phyloP scores from a whole-genome alignment of 2,329 filamentous ascomycete species.

The Clarireedia sp. region DNA sequence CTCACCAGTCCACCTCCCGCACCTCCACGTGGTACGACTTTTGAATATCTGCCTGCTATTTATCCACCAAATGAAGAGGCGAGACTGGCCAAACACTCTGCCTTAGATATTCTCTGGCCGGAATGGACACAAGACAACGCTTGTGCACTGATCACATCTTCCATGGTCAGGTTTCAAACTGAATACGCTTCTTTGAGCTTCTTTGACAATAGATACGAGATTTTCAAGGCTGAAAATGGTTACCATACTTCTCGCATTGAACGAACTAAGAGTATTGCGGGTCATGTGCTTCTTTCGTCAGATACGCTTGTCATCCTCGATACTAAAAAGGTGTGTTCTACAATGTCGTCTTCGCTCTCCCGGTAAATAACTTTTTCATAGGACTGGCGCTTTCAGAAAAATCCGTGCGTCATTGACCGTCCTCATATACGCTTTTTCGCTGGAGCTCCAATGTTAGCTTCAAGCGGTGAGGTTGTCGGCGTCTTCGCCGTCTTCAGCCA shows the following conservation, averaged over 20 bases:
- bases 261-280: constrained; percentile 29
- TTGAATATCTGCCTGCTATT: constrained; percentile 26
- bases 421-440: constrained; percentile 32
- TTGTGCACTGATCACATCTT: constrained; percentile 17
- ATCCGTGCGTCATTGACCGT: constrained; percentile 25
- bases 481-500: constrained; percentile 28
- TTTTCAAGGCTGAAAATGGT: constrained; percentile 28
- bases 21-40: constrained; percentile 21
- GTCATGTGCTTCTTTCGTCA: constrained; percentile 30
- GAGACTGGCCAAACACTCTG: constrained; percentile 18
- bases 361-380: constrained; percentile 13
- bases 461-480: constrained; percentile 26
- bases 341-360: background rate
- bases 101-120: constrained; percentile 22
- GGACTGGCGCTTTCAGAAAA: constrained; percentile 32
- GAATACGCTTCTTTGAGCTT: constrained; percentile 29
- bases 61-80: constrained; percentile 24
- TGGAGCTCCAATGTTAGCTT: constrained; percentile 30
- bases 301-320: constrained; percentile 31
- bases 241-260: constrained; percentile 23
- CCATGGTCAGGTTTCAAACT: constrained; percentile 25
- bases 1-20: constrained; percentile 30
- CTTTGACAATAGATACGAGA: constrained; percentile 28
- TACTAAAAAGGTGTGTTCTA: constrained; percentile 25
- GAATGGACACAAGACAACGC: constrained; percentile 17